Percentiles rank a stretch among this genome's conserved stretches.
phyloP scores from a whole-genome alignment of 2,329 filamentous ascomycete species.

The Neonectria coccinea region DNA sequence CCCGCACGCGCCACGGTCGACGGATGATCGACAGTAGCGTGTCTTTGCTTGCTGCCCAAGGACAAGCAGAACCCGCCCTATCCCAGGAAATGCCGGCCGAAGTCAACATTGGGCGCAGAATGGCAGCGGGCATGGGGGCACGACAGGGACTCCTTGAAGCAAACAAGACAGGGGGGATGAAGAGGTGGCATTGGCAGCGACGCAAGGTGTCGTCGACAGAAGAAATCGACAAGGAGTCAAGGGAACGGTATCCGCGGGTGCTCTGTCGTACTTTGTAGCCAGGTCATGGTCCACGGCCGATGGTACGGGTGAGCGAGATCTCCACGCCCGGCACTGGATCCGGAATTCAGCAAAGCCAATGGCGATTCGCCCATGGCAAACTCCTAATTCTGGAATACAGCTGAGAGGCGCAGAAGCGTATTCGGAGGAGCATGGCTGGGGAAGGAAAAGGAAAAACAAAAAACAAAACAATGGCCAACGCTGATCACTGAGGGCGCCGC shows the following conservation, averaged over 20 bases:
- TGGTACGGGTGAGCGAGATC: conserved; percentile 15
- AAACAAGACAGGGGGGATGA: conserved; percentile 3
- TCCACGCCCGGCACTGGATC: conserved; percentile 21
- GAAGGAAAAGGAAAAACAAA: neutral
- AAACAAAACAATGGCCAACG: conserved; percentile 3
- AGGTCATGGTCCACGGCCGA: conserved; percentile 6
- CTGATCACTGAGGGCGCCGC: conserved; percentile 25
- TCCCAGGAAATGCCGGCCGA: conserved; percentile 15
- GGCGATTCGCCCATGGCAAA: conserved; percentile 13
- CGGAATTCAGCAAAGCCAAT: conserved; percentile 14
- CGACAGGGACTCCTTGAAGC: conserved; percentile 14
- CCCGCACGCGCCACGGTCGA: conserved; percentile 31
- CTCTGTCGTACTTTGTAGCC: neutral
- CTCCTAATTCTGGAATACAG: conserved; percentile 13
- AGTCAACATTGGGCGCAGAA: conserved; percentile 25
- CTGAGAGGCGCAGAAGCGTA: conserved; percentile 6
- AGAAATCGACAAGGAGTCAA: conserved; percentile 1
- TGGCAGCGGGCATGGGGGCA: conserved; percentile 15
- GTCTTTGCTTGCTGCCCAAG: conserved; percentile 15
- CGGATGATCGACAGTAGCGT: conserved; percentile 48
- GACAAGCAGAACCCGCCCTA: conserved; percentile 2
- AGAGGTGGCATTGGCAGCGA: conserved; percentile 10
- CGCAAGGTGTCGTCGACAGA: conserved; percentile 5
- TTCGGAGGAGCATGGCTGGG: conserved; percentile 5
- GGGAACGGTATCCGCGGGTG: neutral